phyloP scores from a whole-genome alignment of 192 early-diverging fungal genomes.

The Coemansia sp. region DNA sequence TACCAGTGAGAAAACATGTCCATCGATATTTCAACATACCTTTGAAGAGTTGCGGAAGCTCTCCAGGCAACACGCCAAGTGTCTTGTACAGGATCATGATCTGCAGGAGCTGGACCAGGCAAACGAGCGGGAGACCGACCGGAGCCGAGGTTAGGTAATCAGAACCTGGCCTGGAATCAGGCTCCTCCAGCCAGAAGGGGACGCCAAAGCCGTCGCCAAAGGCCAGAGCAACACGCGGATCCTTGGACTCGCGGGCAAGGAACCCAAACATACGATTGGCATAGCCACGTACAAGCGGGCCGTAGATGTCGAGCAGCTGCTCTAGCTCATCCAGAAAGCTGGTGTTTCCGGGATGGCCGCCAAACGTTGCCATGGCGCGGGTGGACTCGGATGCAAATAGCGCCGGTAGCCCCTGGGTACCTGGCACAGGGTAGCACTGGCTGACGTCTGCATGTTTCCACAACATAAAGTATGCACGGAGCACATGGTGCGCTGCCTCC shows the following conservation, averaged over 20 bases:
- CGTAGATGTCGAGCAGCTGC: constrained; percentile 67
- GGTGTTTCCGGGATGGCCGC: constrained; percentile 83
- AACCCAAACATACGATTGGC: constrained; percentile 68
- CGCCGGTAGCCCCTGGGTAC: neutral
- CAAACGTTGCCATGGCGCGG: constrained; percentile 77
- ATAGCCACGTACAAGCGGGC: constrained; percentile 62
- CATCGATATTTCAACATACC: constrained; percentile 21
- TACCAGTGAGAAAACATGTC: constrained; percentile 18
- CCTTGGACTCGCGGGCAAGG: constrained; percentile 51
- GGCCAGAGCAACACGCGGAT: constrained; percentile 47
- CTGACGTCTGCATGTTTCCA: constrained; percentile 3
- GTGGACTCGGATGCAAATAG: constrained; percentile 46
- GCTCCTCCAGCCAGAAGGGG: constrained; percentile 69
- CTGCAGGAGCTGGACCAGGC: constrained; percentile 84
- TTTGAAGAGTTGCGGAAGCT: constrained; percentile 16
- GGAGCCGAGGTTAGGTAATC: constrained; percentile 65
- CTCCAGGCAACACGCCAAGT: constrained; percentile 51
- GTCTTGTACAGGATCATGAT: constrained; percentile 64
- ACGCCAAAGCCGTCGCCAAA: constrained; percentile 70
- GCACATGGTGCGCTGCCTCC: neutral
- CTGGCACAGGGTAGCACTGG: neutral
- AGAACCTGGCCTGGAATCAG: constrained; percentile 61
- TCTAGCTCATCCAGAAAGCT: constrained; percentile 78
- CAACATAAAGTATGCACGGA: constrained; percentile 13
- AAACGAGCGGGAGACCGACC: constrained; percentile 75